Conservation (phyloP, 2,329 filamentous ascomycete species). For the Pleomassaria siparia region DNA sequence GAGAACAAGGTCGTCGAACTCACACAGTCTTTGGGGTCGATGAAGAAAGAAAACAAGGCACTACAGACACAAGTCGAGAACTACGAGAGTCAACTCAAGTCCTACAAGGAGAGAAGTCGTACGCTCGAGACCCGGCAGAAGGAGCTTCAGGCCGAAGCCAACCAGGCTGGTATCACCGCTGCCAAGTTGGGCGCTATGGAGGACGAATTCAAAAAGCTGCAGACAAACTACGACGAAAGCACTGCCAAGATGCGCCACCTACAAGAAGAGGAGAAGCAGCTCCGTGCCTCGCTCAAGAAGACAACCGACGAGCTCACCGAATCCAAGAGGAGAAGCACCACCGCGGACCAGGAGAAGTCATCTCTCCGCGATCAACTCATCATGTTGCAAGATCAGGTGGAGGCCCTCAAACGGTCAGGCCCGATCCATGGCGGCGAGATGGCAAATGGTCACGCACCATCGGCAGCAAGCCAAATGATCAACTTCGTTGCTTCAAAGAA, state of each 20-base stretch:
- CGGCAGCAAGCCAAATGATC: conserved; percentile 72
- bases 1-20: conserved; percentile 99
- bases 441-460: conserved; percentile 62
- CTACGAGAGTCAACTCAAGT: conserved; percentile 94
- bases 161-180: conserved; percentile 93
- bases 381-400: conserved; percentile 89
- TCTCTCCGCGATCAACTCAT: conserved; percentile 83
- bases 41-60: conserved; percentile 93
- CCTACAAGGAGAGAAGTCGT: conserved; percentile 91
- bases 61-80: conserved; percentile 87
- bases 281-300: conserved; percentile 78
- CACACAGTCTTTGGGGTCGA: conserved; percentile 86
- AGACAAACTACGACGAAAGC: conserved; percentile 87
- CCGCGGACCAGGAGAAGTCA: conserved; percentile 81
- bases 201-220: conserved; percentile 90
- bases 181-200: conserved; percentile 90
- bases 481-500: conserved; percentile 97
- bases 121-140: conserved; percentile 86
- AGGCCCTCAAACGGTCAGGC: conserved; percentile 76
- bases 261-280: conserved; percentile 87
- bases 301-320: conserved; percentile 81
- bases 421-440: conserved; percentile 69
- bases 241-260: conserved; percentile 87
- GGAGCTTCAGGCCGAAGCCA: conserved; percentile 93
- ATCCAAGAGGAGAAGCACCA: conserved; percentile 71